A percentile compares a stretch with the other conserved stretches of the same genome.
These are phyloP conservation scores for Geosiphon pyriformis DNA, from an alignment of 192 early-diverging fungal genomes.

Conservation along the genomic window DNA sequence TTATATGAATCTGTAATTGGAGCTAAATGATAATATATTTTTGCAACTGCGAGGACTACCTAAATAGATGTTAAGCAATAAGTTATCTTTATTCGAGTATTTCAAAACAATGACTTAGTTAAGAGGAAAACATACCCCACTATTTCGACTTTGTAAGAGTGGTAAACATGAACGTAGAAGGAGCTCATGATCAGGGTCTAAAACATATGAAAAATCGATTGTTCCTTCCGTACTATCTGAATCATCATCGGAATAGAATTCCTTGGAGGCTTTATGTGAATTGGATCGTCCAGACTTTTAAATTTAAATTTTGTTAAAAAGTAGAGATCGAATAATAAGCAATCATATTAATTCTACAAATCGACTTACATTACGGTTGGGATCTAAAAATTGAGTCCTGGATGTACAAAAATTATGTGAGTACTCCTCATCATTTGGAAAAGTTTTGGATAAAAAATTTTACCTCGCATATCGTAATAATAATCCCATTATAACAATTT, in stretches of 20 bases:
- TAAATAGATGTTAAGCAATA: constrained; percentile 17
- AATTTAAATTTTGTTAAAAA: constrained; percentile 30
- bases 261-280: constrained; percentile 35
- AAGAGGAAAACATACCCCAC: constrained; percentile 49
- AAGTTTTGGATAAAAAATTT: too few species aligned
- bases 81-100: background rate
- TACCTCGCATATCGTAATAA: constrained; percentile 76
- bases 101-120: background rate
- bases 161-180: constrained; percentile 62
- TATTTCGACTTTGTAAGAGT: constrained; percentile 80
- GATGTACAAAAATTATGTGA: too few species aligned
- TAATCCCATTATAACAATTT: constrained; percentile 76
- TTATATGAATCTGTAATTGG: constrained; percentile 48
- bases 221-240: constrained; percentile 36
- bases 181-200: constrained; percentile 80
- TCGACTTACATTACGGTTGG: constrained; percentile 39
- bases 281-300: constrained; percentile 14
- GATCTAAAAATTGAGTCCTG: constrained; percentile 52
- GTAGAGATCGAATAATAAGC: background rate
- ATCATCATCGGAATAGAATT: constrained; percentile 51
- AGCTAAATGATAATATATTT: constrained; percentile 64
- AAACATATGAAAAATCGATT: constrained; percentile 20
- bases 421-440: too few species aligned
- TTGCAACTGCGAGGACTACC: constrained; percentile 65
- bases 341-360: constrained; percentile 3